Evolutionary conservation across 805 yeast species (phyloP), one percentile per base, ranked within the genome.

Genomic region (Wickerhamomyces ciferrii): DNA sequence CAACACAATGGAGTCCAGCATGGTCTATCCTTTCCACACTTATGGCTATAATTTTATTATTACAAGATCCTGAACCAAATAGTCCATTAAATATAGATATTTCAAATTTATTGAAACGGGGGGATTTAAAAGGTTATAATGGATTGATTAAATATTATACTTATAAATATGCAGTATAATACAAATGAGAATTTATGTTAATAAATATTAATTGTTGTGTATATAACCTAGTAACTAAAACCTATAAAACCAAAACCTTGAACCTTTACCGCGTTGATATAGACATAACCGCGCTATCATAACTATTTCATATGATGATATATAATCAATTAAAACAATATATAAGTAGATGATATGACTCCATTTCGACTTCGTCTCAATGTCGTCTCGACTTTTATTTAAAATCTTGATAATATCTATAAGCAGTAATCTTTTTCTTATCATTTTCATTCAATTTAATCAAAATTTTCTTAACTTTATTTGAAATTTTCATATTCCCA

Each of bases 61-160:
- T 84, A 9, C 76, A 74, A 39, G 77, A 79, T 43, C 90, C 90
- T 0, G 89, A 81, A 56, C 84, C 87, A 0, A 79, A 80, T 49
- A 79, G 86, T 37, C 92, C 92, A 0, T 62, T 85, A 43, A 83
- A 85, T 55, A 70, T 85, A 15, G 91, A 85, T 58, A 69, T 82
- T 63, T 86, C 89, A 6, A 82, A 79, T 52, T 55, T 84, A 31
- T 67, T 71, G 49, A 73, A 82, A 48, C 62, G 64, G 37, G 78
- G 75, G 19, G 83, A 78, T 55, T 34, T 27, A 4, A 61, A 56
- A 2, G 81, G 76, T 0, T 73, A 75, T 52, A 48, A 64, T 36
- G 72, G 70, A 1, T 51, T 73, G 39, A 65, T 76, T n/a, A 55
- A 58, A 5, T 76, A 71, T 54, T 72, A 74, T 51, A 59, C 63